These are phyloP conservation scores for Prunus mongolica DNA, from an alignment of 306 rosid species.

Conservation along the genomic window DNA sequence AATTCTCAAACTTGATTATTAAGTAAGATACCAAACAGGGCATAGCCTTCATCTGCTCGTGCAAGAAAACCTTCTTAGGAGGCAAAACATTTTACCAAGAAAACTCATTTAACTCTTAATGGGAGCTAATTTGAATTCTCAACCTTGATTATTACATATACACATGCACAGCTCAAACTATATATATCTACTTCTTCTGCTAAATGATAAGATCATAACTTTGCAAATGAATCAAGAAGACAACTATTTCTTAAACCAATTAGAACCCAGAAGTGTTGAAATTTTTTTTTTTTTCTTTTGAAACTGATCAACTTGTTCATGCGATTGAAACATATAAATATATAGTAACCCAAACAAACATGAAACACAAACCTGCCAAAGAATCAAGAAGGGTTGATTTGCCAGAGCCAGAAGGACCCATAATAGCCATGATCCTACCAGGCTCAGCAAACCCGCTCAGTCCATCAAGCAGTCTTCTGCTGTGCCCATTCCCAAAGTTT, in stretches of 20 bases:
- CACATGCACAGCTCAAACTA: too few species aligned
- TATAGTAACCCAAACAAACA: background rate
- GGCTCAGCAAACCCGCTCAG: conserved; percentile 83
- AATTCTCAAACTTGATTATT: too few species aligned
- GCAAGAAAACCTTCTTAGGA: too few species aligned
- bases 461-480: conserved; percentile 64
- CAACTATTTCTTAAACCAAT: background rate
- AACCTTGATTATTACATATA: too few species aligned
- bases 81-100: too few species aligned
- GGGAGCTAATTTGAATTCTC: too few species aligned
- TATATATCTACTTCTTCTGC: too few species aligned
- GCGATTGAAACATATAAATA: background rate
- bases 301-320: background rate
- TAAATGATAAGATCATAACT: too few species aligned
- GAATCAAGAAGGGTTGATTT: conserved; percentile 95
- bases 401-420: conserved; percentile 99
- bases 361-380: conserved; percentile 53
- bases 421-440: conserved; percentile 77
- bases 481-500: conserved; percentile 60
- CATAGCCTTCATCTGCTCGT: too few species aligned
- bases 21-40: too few species aligned
- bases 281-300: background rate
- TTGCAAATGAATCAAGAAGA: background rate
- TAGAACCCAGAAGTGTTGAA: background rate
- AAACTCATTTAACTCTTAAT: too few species aligned